Evolutionary conservation across 2,329 filamentous ascomycete species (phyloP), one percentile per base, ranked within the genome.

Genomic region (Beauveria bassiana): DNA sequence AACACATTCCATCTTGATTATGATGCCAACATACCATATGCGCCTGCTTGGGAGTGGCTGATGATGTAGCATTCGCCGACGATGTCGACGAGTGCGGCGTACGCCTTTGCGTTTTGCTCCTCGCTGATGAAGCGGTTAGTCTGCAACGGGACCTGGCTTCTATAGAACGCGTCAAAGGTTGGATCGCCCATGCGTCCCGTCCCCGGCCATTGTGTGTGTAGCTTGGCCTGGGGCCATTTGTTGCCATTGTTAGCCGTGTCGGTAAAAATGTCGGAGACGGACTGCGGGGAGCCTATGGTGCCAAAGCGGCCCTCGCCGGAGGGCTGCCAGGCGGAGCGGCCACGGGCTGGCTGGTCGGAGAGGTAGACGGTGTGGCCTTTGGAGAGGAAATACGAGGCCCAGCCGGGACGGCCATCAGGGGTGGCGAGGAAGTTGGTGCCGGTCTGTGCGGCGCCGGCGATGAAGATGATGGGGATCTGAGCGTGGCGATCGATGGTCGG

Each of bases 81-180:
- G 4, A 63, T 12, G 24, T 66, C 65, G 34, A 65, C 65, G 14
- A 66, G 59, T 40, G 65, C 65, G 4, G 65, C 52, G 43, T 66
- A 66, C 38, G 65, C 65, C 43, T 59, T 61, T 10, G 65, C 65
- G 43, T 66, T 66, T 16, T 64, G 47, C 50, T 66, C 65, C 46
- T 66, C 65, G 46, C 65, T 55, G 16, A 66, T 53, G 50, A 66
- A 66, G 51, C 65, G 65, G 43, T 66, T 62, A 4, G 42, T 65
- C 20, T 65, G 65, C 14, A 65, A 53, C 47, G 64, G 65, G 40
- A 66, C 49, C 59, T 66, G 65, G 57, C 65, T 66, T n/a, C 61
- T 55, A 49, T 78, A 78, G 66, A 81, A 80, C 5, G 72, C 70
- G 66, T 82, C 79, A 64, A 82, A 82, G 10, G 70, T 69, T 1